Conservation (phyloP, 2,329 filamentous ascomycete species). For the Lachnellula cervina region DNA sequence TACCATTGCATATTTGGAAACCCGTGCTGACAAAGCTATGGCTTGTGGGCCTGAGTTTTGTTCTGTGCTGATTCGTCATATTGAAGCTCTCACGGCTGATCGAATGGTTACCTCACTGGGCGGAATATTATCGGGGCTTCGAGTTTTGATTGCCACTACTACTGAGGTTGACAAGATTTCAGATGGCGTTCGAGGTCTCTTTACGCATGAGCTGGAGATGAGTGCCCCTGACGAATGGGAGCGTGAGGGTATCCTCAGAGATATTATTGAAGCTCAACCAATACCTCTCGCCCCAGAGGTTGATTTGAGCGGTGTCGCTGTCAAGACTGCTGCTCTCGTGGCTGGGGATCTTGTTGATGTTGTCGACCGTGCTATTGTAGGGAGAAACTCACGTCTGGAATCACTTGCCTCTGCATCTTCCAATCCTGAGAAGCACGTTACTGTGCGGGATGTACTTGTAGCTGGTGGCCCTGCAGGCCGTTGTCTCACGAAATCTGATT, state of each 20-base stretch:
- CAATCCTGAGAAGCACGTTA: constrained; percentile 44
- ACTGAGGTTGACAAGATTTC: constrained; percentile 94
- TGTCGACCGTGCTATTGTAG: constrained; percentile 80
- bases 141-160: constrained; percentile 88
- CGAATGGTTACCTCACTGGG: constrained; percentile 81
- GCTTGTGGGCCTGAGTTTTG: constrained; percentile 82
- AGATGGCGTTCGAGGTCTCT: constrained; percentile 81
- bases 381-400: constrained; percentile 71
- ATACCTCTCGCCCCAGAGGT: constrained; percentile 78
- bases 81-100: constrained; percentile 87
- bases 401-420: constrained; percentile 53
- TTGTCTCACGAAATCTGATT: constrained; percentile 76
- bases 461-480: constrained; percentile 76
- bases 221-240: constrained; percentile 87
- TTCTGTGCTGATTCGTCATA: constrained; percentile 77
- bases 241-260: constrained; percentile 78
- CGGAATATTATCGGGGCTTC: constrained; percentile 71
- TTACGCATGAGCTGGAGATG: constrained; percentile 95
- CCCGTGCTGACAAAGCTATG: constrained; percentile 81
- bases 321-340: constrained; percentile 94
- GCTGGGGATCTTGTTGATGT: constrained; percentile 93
- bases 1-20: constrained; percentile 85
- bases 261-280: constrained; percentile 70
- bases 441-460: constrained; percentile 77
- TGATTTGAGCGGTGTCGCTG: constrained; percentile 75